Percentiles rank a stretch among this genome's conserved stretches.
Conservation (phyloP, 1,139 yeast species). For the Kazachstania sp. region DNA sequence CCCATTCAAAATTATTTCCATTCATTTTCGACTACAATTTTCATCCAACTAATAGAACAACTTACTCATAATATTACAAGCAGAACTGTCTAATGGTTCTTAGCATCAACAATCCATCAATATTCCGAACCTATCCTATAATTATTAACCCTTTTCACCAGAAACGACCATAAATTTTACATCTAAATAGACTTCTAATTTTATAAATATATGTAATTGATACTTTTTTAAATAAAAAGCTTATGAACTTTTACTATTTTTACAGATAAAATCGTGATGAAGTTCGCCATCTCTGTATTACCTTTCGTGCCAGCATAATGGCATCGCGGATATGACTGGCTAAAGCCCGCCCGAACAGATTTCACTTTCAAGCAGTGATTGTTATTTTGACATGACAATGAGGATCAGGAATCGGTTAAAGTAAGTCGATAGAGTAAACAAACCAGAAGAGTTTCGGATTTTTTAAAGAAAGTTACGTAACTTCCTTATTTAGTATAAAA, state of each 20-base stretch:
- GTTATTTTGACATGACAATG: too few relatives aligned
- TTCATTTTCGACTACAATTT: not conserved
- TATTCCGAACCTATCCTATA: not conserved
- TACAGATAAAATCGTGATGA: too few relatives aligned
- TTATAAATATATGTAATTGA: not conserved
- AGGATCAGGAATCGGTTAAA: too few relatives aligned
- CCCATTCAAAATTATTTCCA: too few relatives aligned
- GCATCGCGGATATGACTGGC: too few relatives aligned
- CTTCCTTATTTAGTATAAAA: too few relatives aligned
- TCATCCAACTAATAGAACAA: not conserved
- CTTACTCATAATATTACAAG: not conserved
- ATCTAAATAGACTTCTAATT: not conserved
- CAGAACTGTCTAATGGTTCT: not conserved
- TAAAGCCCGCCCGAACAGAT: too few relatives aligned
- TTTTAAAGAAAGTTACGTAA: too few relatives aligned
- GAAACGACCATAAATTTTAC: not conserved
- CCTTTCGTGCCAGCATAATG: not conserved
- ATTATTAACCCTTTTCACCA: not conserved
- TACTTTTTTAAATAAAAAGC: not conserved
- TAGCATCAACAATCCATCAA: not conserved
- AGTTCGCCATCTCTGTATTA: too few relatives aligned
- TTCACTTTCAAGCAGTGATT: too few relatives aligned
- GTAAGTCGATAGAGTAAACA: too few relatives aligned
- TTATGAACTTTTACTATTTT: not conserved
- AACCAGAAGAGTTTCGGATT: too few relatives aligned